Percentiles rank a stretch among this genome's conserved stretches.
phyloP scores from a whole-genome alignment of 1,284 basidiomycete species.

The Irpex sp. region DNA sequence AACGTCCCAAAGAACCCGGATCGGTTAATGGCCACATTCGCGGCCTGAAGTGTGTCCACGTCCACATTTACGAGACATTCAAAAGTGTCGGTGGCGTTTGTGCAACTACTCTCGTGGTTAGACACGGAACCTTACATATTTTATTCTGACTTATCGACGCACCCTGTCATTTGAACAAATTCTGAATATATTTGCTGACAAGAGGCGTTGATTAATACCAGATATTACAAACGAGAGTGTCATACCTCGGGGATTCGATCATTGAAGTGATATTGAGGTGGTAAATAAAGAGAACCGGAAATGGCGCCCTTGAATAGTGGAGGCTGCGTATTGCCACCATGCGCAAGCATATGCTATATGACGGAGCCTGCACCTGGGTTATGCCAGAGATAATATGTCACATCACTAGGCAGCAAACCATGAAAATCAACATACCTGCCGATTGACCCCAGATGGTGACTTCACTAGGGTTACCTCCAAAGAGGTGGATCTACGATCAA shows the following conservation, averaged over 20 bases:
- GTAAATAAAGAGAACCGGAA: not conserved
- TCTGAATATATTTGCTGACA: not conserved
- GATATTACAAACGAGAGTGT: not conserved
- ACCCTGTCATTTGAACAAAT: not conserved
- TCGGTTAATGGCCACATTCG: not conserved
- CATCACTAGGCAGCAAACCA: not conserved
- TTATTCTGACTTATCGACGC: not conserved
- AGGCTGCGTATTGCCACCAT: not conserved
- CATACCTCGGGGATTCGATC: not conserved
- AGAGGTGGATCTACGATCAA: not conserved
- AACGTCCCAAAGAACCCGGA: not conserved
- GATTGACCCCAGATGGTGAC: constrained; percentile 2
- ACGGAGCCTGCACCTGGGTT: not conserved
- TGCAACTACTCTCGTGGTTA: not conserved
- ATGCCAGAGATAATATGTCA: not conserved
- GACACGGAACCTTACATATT: not conserved
- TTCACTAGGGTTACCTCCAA: not conserved
- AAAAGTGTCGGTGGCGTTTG: not conserved
- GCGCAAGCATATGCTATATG: not conserved
- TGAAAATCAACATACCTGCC: not conserved
- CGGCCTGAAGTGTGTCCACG: not conserved
- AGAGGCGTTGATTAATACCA: not conserved
- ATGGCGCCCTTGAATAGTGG: not conserved
- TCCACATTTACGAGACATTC: not conserved
- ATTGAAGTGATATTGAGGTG: not conserved